phyloP scores from a whole-genome alignment of 768 basidiomycete species.

The Tephrocybe sp. region DNA sequence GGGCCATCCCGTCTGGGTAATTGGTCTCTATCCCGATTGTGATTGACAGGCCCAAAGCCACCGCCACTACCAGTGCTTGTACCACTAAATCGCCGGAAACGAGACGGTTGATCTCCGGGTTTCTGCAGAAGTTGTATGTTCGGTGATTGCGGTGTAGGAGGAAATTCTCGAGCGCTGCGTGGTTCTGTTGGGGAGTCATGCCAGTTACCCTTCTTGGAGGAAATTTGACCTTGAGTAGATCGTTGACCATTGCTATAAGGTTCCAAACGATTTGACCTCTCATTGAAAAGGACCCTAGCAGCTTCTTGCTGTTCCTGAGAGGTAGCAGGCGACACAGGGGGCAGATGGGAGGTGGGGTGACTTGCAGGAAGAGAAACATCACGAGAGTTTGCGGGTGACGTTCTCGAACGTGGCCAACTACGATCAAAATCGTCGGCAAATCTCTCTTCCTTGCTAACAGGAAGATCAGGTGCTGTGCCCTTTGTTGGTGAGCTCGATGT shows the following conservation, averaged over 20 bases:
- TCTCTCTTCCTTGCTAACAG: constrained; percentile 81
- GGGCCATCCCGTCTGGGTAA: constrained; percentile 34
- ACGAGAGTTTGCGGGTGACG: constrained; percentile 43
- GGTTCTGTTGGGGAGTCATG: constrained; percentile 45
- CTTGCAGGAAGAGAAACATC: constrained; percentile 34
- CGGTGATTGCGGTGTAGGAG: constrained; percentile 30
- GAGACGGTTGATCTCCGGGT: constrained; percentile 31
- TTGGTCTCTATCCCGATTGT: constrained; percentile 28
- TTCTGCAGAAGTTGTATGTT: constrained; percentile 65
- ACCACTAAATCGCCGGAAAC: constrained; percentile 33
- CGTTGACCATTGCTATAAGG: constrained; percentile 64
- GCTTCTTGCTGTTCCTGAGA: constrained; percentile 48
- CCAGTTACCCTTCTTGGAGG: constrained; percentile 44
- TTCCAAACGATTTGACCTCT: constrained; percentile 87
- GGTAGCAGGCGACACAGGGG: constrained; percentile 31
- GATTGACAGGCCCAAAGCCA: constrained; percentile 20
- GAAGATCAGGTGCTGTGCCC: constrained; percentile 30
- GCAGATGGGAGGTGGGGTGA: constrained; percentile 23
- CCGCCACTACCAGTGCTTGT: constrained; percentile 24
- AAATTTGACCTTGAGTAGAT: constrained; percentile 37
- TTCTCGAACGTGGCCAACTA: constrained; percentile 84
- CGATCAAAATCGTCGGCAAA: constrained; percentile 95
- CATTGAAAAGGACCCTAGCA: constrained; percentile 90
- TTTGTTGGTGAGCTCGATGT: constrained; percentile 20
- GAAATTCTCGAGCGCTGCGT: constrained; percentile 45